Conservation (phyloP, 192 early-diverging fungal genomes). For the Diversispora epigaea region DNA sequence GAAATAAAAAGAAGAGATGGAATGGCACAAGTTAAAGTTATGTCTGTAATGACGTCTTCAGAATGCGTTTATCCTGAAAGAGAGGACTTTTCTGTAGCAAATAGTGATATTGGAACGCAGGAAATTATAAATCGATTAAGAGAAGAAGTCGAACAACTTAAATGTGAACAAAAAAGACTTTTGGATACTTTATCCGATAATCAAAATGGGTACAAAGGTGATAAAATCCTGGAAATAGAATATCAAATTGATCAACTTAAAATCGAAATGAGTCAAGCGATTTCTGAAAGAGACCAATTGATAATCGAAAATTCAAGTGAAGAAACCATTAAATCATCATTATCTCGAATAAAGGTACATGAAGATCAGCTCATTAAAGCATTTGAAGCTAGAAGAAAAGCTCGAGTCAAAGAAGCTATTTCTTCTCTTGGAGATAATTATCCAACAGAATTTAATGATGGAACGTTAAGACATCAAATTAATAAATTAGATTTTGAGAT, state of each 20-base stretch:
- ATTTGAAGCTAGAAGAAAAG: not conserved
- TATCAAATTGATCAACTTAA: not conserved
- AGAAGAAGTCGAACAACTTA: conserved; percentile 28
- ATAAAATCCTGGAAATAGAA: conserved; percentile 7
- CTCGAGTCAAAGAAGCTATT: not conserved
- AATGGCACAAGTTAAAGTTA: conserved; percentile 17
- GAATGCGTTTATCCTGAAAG: not conserved
- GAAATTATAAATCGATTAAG: conserved; percentile 17
- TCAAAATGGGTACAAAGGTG: not conserved
- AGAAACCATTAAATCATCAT: not conserved
- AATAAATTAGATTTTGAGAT: conserved; percentile 24
- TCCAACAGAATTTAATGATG: conserved; percentile 1
- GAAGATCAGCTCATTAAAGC: conserved; percentile 18
- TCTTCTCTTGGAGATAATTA: not conserved
- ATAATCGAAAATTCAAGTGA: not conserved
- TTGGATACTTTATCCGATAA: conserved; percentile 5
- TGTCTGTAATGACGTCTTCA: not conserved
- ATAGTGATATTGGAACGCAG: conserved; percentile 5
- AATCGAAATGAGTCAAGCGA: not conserved
- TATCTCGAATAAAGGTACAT: conserved; percentile 9
- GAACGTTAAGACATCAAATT: conserved; percentile 7
- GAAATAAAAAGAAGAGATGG: conserved; percentile 30
- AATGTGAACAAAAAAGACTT: conserved; percentile 8
- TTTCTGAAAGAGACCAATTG: not conserved
- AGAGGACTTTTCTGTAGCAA: not conserved